phyloP scores from a whole-genome alignment of 495 filamentous ascomycete species.

The Talaromyces stipitatus region DNA sequence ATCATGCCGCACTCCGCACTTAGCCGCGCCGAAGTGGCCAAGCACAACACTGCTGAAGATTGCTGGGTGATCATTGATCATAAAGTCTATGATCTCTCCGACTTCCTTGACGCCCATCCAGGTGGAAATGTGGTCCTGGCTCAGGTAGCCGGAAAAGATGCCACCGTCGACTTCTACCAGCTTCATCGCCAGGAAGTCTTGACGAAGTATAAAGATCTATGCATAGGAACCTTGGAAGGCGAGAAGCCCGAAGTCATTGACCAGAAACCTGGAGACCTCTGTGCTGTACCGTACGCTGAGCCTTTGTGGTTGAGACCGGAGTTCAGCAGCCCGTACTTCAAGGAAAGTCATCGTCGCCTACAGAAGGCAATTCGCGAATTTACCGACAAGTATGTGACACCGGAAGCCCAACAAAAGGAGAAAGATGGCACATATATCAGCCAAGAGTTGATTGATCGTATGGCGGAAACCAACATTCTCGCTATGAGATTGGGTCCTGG shows the following conservation, averaged over 20 bases:
- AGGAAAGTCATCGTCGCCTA: conserved; percentile 62
- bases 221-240: conserved; percentile 65
- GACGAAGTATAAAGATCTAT: conserved; percentile 65
- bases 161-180: conserved; percentile 49
- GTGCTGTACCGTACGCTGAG: conserved; percentile 72
- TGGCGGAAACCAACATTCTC: conserved; percentile 65
- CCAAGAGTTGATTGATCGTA: conserved; percentile 69
- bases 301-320: conserved; percentile 70
- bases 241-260: conserved; percentile 68
- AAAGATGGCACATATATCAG: conserved; percentile 64
- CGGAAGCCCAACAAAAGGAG: conserved; percentile 76
- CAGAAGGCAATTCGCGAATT: conserved; percentile 69
- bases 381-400: conserved; percentile 59
- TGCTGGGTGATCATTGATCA: conserved; percentile 53
- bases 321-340: conserved; percentile 80
- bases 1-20: conserved; percentile 25
- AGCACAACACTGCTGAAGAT: conserved; percentile 48
- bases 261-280: conserved; percentile 63
- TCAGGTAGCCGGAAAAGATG: conserved; percentile 50
- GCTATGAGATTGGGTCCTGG: conserved; percentile 82
- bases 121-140: conserved; percentile 47
- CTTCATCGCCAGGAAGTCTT: conserved; percentile 59
- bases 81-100: conserved; percentile 52
- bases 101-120: conserved; percentile 52
- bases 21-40: conserved; percentile 40